These are phyloP conservation scores for Globisporangium solare DNA, from an alignment of 352 stramenopile species.

Conservation along the genomic window DNA sequence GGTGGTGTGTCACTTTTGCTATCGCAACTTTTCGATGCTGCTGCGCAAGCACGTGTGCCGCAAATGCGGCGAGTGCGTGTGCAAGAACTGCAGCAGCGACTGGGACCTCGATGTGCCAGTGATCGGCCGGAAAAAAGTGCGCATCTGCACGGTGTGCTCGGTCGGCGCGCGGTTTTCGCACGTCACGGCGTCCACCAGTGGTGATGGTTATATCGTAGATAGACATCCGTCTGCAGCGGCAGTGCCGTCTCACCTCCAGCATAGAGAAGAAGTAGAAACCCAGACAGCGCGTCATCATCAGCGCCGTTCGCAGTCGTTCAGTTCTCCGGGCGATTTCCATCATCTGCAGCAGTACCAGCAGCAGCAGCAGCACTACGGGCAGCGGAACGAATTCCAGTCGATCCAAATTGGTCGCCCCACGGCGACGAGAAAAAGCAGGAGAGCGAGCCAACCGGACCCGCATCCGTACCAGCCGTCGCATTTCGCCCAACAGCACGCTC, in stretches of 20 bases:
- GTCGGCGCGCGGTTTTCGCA: conserved; percentile 63
- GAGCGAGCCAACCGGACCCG: no score
- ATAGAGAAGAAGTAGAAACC: no score
- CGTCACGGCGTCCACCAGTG: conserved; percentile 16
- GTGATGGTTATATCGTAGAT: conserved; percentile 12
- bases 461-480: no score
- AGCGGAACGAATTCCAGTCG: conserved; percentile 4
- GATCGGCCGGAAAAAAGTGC: conserved; percentile 69
- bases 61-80: conserved; percentile 76
- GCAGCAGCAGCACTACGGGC: conserved; percentile 6
- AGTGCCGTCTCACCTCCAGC: not conserved
- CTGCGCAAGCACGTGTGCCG: conserved; percentile 55
- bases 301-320: conserved; percentile 1
- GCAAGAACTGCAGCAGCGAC: conserved; percentile 71
- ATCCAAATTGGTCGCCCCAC: not conserved
- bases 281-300: conserved; percentile 8
- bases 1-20: conserved; percentile 66
- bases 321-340: conserved; percentile 7
- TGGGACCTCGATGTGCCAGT: conserved; percentile 79
- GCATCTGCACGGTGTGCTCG: conserved; percentile 83
- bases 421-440: not conserved
- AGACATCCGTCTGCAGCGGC: conserved; percentile 12
- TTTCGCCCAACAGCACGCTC: no score
- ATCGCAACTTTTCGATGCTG: conserved; percentile 46
- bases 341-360: conserved; percentile 11